A percentile compares a stretch with the other conserved stretches of the same genome.
phyloP scores from a whole-genome alignment of 306 rosid species.

The Vigna unguiculata region DNA sequence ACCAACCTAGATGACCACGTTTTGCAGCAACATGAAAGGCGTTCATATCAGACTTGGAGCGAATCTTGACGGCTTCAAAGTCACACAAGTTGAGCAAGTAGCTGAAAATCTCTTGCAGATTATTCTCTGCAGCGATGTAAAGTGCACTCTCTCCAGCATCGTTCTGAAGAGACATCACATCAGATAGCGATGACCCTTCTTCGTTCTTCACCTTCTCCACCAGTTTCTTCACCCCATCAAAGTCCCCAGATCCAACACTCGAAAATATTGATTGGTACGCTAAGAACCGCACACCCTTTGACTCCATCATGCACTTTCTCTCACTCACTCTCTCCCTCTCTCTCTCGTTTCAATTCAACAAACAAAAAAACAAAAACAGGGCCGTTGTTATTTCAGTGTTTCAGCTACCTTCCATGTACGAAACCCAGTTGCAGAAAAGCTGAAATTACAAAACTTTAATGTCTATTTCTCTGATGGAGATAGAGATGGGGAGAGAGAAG shows the following conservation, averaged over 20 bases:
- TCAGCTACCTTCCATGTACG: conserved; percentile 8
- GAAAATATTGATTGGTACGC: conserved; percentile 78
- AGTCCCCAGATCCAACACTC: conserved; percentile 84
- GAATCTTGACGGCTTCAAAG: conserved; percentile 66
- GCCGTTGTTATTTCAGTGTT: conserved; percentile 22
- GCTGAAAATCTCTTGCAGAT: conserved; percentile 63
- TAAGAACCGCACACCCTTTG: conserved; percentile 69
- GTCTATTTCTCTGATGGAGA: neutral
- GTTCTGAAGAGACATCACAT: conserved; percentile 80
- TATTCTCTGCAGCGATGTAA: conserved; percentile 74
- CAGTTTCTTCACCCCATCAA: conserved; percentile 54
- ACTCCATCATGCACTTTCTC: conserved; percentile 61
- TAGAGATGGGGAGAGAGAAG: conserved; percentile 23
- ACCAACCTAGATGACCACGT: conserved; percentile 75
- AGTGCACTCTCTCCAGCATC: conserved; percentile 82
- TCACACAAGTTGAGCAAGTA: conserved; percentile 67
- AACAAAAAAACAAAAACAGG: neutral
- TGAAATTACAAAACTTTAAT: neutral
- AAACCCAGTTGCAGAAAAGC: conserved; percentile 3
- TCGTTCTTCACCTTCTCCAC: conserved; percentile 63
- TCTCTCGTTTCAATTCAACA: neutral
- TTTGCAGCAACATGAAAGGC: conserved; percentile 89
- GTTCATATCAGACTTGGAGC: conserved; percentile 88
- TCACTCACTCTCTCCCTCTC: neutral
- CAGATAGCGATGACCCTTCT: conserved; percentile 59